Evolutionary conservation across 768 basidiomycete species (phyloP).

Genomic region (Scleroderma citrinum): DNA sequence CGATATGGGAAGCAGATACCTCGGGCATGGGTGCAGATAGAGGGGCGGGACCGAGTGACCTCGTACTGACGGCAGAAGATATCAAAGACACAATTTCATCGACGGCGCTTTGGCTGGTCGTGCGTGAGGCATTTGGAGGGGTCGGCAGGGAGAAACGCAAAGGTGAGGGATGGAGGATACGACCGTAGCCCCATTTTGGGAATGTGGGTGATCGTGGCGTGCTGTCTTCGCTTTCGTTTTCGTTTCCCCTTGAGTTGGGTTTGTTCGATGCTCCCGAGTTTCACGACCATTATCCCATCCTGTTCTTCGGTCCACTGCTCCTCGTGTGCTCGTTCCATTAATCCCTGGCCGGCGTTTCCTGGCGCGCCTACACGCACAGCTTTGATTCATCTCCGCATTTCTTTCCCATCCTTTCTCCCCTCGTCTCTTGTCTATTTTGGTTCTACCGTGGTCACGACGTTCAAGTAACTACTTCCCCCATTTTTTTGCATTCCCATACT

Average conservation of each 20-base stretch:
- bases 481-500: too few species aligned
- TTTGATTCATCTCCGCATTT: too few species aligned
- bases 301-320: too few species aligned
- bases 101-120: conserved; percentile 87
- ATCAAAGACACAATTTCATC: conserved; percentile 89
- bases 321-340: too few species aligned
- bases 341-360: too few species aligned
- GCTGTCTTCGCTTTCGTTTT: not conserved
- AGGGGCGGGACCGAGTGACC: conserved; percentile 4
- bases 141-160: conserved; percentile 74
- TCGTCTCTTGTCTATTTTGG: too few species aligned
- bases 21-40: not conserved
- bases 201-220: not conserved
- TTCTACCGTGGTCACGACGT: too few species aligned
- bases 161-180: conserved; percentile 73
- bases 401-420: too few species aligned
- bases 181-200: conserved; percentile 37
- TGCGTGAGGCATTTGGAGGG: conserved; percentile 89
- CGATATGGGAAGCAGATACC: not conserved
- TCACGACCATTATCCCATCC: too few species aligned
- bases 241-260: not conserved
- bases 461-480: too few species aligned
- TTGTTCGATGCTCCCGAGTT: not conserved
- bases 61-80: conserved; percentile 80
- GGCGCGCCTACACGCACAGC: too few species aligned